A percentile compares a stretch with the other conserved stretches of the same genome.
phyloP scores from a whole-genome alignment of 1,284 basidiomycete species.

The Trametes hirsuta region DNA sequence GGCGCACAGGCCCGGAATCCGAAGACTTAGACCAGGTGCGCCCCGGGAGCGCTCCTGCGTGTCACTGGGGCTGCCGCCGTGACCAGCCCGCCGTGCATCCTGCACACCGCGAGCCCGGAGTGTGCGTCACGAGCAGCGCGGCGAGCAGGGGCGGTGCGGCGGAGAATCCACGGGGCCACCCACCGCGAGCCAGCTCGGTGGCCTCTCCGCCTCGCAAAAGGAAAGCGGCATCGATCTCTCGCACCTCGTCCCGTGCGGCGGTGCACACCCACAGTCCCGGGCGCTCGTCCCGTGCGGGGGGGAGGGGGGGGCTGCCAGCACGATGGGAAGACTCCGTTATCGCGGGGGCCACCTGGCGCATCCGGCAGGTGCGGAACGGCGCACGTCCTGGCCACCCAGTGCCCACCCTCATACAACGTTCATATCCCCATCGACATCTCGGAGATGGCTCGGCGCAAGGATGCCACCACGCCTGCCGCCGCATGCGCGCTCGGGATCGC shows the following conservation, averaged over 20 bases:
- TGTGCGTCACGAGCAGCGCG: neutral
- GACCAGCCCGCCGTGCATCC: neutral
- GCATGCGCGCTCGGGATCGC: neutral
- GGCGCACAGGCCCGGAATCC: neutral
- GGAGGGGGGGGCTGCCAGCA: neutral
- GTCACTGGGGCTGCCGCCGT: neutral
- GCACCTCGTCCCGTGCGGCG: neutral
- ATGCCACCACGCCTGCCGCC: neutral
- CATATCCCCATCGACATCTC: neutral
- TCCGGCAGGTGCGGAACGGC: constrained; percentile 18
- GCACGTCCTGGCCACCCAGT: neutral
- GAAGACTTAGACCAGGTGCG: neutral
- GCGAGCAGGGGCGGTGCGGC: neutral
- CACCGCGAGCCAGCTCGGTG: no score
- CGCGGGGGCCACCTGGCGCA: constrained; percentile 16
- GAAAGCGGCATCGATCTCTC: neutral
- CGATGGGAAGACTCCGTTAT: constrained; percentile 25
- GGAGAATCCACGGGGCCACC: constrained; percentile 16
- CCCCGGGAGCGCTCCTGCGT: neutral
- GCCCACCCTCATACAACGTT: no score
- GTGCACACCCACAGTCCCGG: no score
- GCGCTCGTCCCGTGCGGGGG: neutral
- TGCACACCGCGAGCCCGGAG: neutral
- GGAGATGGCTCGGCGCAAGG: constrained; percentile 25
- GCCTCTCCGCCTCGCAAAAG: no score